These are phyloP conservation scores for Penicillium sp. DNA, from an alignment of 2,329 filamentous ascomycete genomes.

Conservation along the genomic window DNA sequence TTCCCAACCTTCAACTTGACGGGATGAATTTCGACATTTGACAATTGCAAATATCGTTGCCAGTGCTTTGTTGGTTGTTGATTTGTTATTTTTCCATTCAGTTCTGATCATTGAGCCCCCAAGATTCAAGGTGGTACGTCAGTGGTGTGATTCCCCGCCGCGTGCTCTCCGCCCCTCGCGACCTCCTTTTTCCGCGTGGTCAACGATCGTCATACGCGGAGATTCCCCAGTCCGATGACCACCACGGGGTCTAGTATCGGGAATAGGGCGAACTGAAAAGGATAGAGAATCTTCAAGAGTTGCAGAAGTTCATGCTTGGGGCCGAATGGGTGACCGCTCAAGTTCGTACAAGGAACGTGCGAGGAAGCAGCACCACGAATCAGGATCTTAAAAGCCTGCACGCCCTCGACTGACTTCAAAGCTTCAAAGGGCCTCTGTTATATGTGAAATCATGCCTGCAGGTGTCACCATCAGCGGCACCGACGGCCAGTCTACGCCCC, in stretches of 20 bases:
- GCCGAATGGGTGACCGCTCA: slow-evolving; percentile 19
- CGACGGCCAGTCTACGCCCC: slow-evolving; percentile 23
- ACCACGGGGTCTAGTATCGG: slow-evolving; percentile 12
- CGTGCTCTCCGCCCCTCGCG: slow-evolving; percentile 17
- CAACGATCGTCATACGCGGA: slow-evolving; percentile 21
- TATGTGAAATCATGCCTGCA: slow-evolving; percentile 32
- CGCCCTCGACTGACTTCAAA: neutral
- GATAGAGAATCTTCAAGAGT: neutral
- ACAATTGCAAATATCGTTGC: neutral
- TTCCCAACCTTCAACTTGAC: neutral
- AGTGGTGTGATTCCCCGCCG: slow-evolving; percentile 12
- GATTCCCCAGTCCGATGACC: slow-evolving; percentile 23
- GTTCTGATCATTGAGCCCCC: neutral
- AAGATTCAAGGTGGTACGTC: neutral
- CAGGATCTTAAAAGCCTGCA: slow-evolving; percentile 3
- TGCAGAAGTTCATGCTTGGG: neutral
- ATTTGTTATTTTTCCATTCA: neutral
- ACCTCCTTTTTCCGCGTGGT: slow-evolving; percentile 24
- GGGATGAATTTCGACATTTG: neutral
- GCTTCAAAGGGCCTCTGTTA: slow-evolving; percentile 11
- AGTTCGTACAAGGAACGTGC: slow-evolving; percentile 14
- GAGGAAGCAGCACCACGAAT: slow-evolving; percentile 9
- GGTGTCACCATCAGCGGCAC: slow-evolving; percentile 28
- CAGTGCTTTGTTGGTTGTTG: neutral
- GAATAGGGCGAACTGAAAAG: slow-evolving; percentile 1